Conservation (phyloP, 345 rosid species). For the Pugionium dolabratum region DNA sequence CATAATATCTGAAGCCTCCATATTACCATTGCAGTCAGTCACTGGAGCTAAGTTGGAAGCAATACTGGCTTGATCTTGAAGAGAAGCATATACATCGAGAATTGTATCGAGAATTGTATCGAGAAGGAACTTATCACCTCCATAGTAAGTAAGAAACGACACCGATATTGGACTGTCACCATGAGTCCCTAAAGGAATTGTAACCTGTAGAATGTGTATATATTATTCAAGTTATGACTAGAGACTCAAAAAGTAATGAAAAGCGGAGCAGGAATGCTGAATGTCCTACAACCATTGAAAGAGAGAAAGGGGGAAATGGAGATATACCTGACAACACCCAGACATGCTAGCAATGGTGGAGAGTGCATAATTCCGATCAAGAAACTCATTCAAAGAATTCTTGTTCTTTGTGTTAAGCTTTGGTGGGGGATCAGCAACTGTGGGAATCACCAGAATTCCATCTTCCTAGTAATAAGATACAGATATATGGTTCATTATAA, state of each 20-base stretch:
- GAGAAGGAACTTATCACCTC: conserved; percentile 90
- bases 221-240: conserved; percentile 13
- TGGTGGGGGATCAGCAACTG: conserved; percentile 67
- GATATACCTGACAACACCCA: conserved; percentile 86
- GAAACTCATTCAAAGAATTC: conserved; percentile 52
- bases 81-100: conserved; percentile 70
- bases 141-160: conserved; percentile 74
- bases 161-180: conserved; percentile 69
- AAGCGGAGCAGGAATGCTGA: background rate
- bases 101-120: conserved; percentile 77
- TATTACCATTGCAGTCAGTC: conserved; percentile 51
- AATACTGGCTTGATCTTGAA: conserved; percentile 69
- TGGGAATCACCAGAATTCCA: conserved; percentile 78
- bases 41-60: conserved; percentile 56
- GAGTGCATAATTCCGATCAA: conserved; percentile 56
- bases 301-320: conserved; percentile 16
- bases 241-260: conserved; percentile 14
- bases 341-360: conserved; percentile 87
- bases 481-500: conserved; percentile 11
- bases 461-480: conserved; percentile 56
- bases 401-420: conserved; percentile 63
- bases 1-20: conserved; percentile 77
- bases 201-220: conserved; percentile 53
- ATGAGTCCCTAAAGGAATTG: conserved; percentile 76
- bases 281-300: conserved; percentile 10